Percentiles rank a stretch among this genome's conserved stretches.
These are phyloP conservation scores for Botryotinia calthae DNA, from an alignment of 2,329 filamentous ascomycete genomes.

Conservation along the genomic window DNA sequence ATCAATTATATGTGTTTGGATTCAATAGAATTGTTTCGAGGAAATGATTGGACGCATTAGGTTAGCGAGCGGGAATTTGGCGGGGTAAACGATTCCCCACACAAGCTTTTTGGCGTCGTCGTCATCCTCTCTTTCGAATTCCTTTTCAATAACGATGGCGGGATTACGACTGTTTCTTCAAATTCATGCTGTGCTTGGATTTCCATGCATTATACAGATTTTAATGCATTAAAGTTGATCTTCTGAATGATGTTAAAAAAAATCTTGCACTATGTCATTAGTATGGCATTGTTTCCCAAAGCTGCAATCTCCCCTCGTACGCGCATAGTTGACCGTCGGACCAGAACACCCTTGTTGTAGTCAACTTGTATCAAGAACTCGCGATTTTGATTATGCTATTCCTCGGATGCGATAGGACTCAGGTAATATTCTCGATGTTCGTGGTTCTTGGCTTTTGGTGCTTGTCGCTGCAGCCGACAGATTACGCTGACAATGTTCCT, in stretches of 20 bases:
- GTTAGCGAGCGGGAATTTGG: background rate
- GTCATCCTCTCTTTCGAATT: background rate
- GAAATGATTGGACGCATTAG: background rate
- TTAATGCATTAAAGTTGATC: rapidly evolving
- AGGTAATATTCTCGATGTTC: background rate
- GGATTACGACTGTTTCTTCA: background rate
- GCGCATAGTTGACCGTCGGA: background rate
- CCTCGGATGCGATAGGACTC: background rate
- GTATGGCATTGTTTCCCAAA: background rate
- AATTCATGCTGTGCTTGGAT: background rate
- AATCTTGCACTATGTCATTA: background rate
- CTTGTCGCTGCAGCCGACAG: background rate
- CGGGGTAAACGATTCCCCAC: background rate
- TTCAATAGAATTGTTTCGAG: background rate
- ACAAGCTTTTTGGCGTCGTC: background rate
- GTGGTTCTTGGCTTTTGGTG: background rate
- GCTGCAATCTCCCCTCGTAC: background rate
- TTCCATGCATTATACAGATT: background rate
- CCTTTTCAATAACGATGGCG: background rate
- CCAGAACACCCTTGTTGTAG: background rate
- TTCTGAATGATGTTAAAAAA: background rate
- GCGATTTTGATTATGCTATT: rapidly evolving
- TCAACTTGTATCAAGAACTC: background rate
- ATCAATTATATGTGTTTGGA: background rate
- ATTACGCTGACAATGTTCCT: background rate